These are phyloP conservation scores for Aotearoamyces nothofagi DNA, from an alignment of 2,329 filamentous ascomycete genomes.

Conservation along the genomic window DNA sequence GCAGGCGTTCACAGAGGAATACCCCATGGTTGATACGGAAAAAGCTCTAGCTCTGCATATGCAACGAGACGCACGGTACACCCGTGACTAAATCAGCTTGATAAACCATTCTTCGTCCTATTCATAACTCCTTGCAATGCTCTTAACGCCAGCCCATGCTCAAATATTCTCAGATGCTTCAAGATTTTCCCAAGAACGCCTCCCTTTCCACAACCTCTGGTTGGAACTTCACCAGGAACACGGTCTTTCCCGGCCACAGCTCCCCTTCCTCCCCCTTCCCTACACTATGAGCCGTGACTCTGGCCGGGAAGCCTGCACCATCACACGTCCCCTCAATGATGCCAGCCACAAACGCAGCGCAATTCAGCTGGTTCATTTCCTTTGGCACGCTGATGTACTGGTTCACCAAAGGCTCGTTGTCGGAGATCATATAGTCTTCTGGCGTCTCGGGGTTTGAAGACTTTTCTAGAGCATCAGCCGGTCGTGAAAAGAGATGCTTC, in stretches of 20 bases:
- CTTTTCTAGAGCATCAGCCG: constrained; percentile 87
- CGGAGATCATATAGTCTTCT: constrained; percentile 97
- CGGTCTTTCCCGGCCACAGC: constrained; percentile 93
- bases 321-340: constrained; percentile 94
- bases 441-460: constrained; percentile 66
- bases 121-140: too few relatives aligned
- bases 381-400: constrained; percentile 83
- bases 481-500: constrained; percentile 79
- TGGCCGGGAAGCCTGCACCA: constrained; percentile 75
- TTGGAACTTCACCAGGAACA: constrained; percentile 88
- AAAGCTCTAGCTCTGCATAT: too few relatives aligned
- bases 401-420: constrained; percentile 95
- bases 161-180: too few relatives aligned
- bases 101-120: too few relatives aligned
- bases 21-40: too few relatives aligned
- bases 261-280: constrained; percentile 44
- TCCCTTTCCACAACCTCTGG: constrained; percentile 87
- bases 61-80: too few relatives aligned
- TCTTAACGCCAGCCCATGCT: too few relatives aligned
- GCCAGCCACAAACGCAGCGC: constrained; percentile 87
- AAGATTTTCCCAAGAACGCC: constrained; percentile 53
- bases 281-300: constrained; percentile 78
- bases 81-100: too few relatives aligned
- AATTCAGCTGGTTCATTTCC: constrained; percentile 94
- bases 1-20: too few relatives aligned